Evolutionary conservation across 2,329 filamentous ascomycete species (phyloP), one percentile per base, ranked within the genome.

Genomic region (Lojkania enalia): DNA sequence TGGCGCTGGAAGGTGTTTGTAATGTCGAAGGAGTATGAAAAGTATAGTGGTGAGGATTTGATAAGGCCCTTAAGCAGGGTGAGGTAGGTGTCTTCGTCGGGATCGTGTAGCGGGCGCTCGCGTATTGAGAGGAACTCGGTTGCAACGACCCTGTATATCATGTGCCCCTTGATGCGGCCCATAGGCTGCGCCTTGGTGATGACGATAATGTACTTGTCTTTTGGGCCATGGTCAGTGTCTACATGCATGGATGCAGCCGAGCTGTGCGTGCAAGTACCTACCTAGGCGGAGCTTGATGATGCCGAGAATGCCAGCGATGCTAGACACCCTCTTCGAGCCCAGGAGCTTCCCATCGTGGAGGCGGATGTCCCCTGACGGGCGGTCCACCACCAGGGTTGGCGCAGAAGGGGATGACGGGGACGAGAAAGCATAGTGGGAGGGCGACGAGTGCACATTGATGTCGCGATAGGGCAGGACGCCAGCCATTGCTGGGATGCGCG

Each of bases 1-100:
- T 97, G 94, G 53, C 94, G 85, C 74, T 99, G 94, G 75, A 97
- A 96, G 67, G 84, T 91, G 77, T 95, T 99, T 58, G 94, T 99
- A 54, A 99, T 81, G 71, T 99, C 94, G 69, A 95, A 83, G 6
- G 91, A 92, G 76, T 99, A 99, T 45, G 94, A 97, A 65, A 96
- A 99, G 79, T 95, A 97, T 86, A 97, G 90, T 6, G 92, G 90
- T 0, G 88, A 88, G 11, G 82, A 85, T 68, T 87, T 87, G 58
- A 99, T 80, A 51, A 94, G 84, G 36, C 80, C 83, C 71, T 90
- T 90, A 58, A 99, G 81, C 42, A 97, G 79, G 38, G 78, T 74
- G 42, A 97, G 80, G 71, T 96, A 97, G 58, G 84, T 87, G 71
- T 97, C 92, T 77, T 99, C 94, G 68, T 99, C 94, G 33, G 86